These are phyloP conservation scores for Cladophialophora bantiana DNA, from an alignment of 2,329 filamentous ascomycete species.

Conservation along the genomic window DNA sequence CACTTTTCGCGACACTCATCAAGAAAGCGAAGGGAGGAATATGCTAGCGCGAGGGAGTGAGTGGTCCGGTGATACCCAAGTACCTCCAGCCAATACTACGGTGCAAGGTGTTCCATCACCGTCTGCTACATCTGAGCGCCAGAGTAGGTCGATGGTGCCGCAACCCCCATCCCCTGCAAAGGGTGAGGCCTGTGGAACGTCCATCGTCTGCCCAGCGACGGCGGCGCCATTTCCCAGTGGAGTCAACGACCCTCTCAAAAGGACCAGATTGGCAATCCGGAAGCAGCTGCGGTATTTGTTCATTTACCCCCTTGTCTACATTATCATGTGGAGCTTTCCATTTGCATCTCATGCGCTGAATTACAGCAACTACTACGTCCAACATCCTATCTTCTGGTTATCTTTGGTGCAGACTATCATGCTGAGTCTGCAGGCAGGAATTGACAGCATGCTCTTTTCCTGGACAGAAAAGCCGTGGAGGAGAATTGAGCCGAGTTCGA, in stretches of 20 bases:
- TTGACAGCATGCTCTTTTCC: constrained; percentile 73
- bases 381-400: constrained; percentile 64
- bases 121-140: neutral
- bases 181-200: neutral
- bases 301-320: constrained; percentile 77
- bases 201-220: neutral
- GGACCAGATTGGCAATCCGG: constrained; percentile 64
- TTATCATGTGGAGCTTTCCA: constrained; percentile 74
- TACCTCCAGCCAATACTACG: neutral
- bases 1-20: neutral
- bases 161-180: neutral
- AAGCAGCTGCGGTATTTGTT: constrained; percentile 75
- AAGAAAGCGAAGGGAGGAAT: constrained; percentile 5
- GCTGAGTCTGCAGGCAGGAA: constrained; percentile 69
- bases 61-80: constrained; percentile 33
- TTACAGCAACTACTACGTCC: constrained; percentile 61
- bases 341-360: constrained; percentile 70
- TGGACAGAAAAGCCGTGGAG: constrained; percentile 74
- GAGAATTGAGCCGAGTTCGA: constrained; percentile 28
- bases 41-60: constrained; percentile 21
- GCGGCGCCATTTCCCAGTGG: neutral
- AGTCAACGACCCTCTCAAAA: constrained; percentile 39
- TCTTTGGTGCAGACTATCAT: constrained; percentile 63
- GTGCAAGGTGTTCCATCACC: neutral
- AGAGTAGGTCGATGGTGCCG: neutral